Conservation (phyloP, 768 basidiomycete genomes). For the Galerina sulciceps region DNA sequence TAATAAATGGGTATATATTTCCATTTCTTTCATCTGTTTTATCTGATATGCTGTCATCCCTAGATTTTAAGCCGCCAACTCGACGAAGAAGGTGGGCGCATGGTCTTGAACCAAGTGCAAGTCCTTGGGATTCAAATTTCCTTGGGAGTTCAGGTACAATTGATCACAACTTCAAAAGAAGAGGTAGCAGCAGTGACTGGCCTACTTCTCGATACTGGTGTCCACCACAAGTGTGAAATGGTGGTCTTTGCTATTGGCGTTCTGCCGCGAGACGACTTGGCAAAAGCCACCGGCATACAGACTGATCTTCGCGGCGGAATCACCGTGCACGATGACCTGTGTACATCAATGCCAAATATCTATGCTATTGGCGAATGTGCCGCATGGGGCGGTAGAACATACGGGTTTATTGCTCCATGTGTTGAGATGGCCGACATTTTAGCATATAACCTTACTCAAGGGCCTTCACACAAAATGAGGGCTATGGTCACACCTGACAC, state of each 20-base stretch:
- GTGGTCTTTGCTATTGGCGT: slow-evolving; percentile 76
- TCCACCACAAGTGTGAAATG: slow-evolving; percentile 50
- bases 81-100: slow-evolving; percentile 29
- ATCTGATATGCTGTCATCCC: not conserved
- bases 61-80: slow-evolving; percentile 28
- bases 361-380: slow-evolving; percentile 83
- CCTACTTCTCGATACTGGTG: slow-evolving; percentile 52
- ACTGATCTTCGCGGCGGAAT: slow-evolving; percentile 58
- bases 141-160: slow-evolving; percentile 40
- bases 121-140: slow-evolving; percentile 60
- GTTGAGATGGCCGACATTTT: slow-evolving; percentile 79
- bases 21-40: not conserved
- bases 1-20: slow-evolving; percentile 16
- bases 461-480: slow-evolving; percentile 34
- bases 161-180: slow-evolving; percentile 25
- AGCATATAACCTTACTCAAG: slow-evolving; percentile 71
- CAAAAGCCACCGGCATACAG: slow-evolving; percentile 53
- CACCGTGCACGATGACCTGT: slow-evolving; percentile 56
- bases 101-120: slow-evolving; percentile 28
- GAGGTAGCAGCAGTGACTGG: slow-evolving; percentile 43
- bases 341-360: slow-evolving; percentile 60
- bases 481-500: slow-evolving; percentile 64
- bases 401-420: slow-evolving; percentile 78
- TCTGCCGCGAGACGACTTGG: slow-evolving; percentile 71
- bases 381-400: slow-evolving; percentile 67